phyloP scores from a whole-genome alignment of 2,329 filamentous ascomycete species.

The Fusarium redolens region DNA sequence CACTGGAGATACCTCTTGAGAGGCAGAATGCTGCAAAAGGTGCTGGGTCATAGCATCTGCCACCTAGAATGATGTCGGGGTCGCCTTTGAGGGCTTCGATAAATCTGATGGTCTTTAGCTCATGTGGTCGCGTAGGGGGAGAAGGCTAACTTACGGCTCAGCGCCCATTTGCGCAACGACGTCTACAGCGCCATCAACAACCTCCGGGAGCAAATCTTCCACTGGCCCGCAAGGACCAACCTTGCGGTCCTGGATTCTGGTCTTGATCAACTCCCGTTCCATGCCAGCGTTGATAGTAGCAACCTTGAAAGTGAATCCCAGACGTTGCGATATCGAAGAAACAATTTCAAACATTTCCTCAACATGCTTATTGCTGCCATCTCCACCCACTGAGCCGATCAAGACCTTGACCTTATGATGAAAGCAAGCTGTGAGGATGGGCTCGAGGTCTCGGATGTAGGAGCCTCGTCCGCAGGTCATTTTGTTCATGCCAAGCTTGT shows the following conservation, averaged over 20 bases:
- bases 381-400: constrained; percentile 56
- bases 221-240: constrained; percentile 50
- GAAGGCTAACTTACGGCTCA: constrained; percentile 31
- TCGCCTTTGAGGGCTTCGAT: constrained; percentile 32
- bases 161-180: constrained; percentile 41
- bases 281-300: constrained; percentile 51
- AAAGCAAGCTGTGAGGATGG: constrained; percentile 41
- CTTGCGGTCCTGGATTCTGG: constrained; percentile 39
- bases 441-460: constrained; percentile 55
- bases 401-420: constrained; percentile 41
- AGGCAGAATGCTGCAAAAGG: constrained; percentile 54
- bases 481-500: constrained; percentile 51
- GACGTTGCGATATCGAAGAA: constrained; percentile 45
- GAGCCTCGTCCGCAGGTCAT: constrained; percentile 51
- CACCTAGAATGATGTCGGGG: constrained; percentile 48
- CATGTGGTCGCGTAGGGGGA: rapidly evolving
- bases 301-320: constrained; percentile 47
- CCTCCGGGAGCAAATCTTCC: constrained; percentile 44
- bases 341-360: constrained; percentile 54
- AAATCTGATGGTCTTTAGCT: constrained; percentile 21
- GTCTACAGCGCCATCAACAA: constrained; percentile 34
- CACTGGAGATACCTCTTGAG: constrained; percentile 45
- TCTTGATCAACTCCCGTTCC: constrained; percentile 43
- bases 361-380: constrained; percentile 54
- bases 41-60: constrained; percentile 54